Percentiles rank a stretch among this genome's conserved stretches.
These are phyloP conservation scores for Cutaneotrichosporon mucoides DNA, from an alignment of 1,284 basidiomycete genomes.

Conservation along the genomic window DNA sequence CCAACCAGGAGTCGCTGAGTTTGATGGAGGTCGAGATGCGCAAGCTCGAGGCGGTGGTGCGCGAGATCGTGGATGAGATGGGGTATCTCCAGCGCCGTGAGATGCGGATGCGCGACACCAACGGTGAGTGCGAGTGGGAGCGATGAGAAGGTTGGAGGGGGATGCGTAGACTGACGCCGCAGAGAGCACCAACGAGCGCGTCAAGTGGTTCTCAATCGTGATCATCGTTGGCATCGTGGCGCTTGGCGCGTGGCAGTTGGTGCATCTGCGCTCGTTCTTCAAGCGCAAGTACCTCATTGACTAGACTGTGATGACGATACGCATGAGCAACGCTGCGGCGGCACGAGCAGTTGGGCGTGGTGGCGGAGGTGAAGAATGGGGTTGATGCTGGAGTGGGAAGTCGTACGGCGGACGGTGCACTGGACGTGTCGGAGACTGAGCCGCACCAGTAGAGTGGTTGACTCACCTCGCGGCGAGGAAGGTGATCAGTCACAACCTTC, in stretches of 20 bases:
- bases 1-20: conserved; percentile 94
- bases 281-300: conserved; percentile 94
- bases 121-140: too few species aligned
- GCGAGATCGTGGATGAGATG: conserved; percentile 92
- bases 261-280: conserved; percentile 91
- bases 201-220: conserved; percentile 89
- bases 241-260: conserved; percentile 86
- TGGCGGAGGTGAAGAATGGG: too few species aligned
- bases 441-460: too few species aligned
- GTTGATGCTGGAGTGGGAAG: too few species aligned
- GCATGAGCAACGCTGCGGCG: neutral
- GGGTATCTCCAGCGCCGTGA: conserved; percentile 87
- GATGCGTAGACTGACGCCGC: conserved; percentile 8
- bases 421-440: too few species aligned
- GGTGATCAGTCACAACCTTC: too few species aligned
- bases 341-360: neutral
- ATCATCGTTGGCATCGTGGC: conserved; percentile 72
- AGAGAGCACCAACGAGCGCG: conserved; percentile 89
- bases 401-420: too few species aligned
- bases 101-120: conserved; percentile 83
- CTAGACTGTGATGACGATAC: conserved; percentile 1
- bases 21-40: conserved; percentile 97
- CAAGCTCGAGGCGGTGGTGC: conserved; percentile 88
- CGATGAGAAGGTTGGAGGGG: too few species aligned
- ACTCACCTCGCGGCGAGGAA: too few species aligned